Evolutionary conservation across 2,329 filamentous ascomycete genomes (phyloP), one percentile per base, ranked within the genome.

Genomic region (Trichophyton verrucosum): DNA sequence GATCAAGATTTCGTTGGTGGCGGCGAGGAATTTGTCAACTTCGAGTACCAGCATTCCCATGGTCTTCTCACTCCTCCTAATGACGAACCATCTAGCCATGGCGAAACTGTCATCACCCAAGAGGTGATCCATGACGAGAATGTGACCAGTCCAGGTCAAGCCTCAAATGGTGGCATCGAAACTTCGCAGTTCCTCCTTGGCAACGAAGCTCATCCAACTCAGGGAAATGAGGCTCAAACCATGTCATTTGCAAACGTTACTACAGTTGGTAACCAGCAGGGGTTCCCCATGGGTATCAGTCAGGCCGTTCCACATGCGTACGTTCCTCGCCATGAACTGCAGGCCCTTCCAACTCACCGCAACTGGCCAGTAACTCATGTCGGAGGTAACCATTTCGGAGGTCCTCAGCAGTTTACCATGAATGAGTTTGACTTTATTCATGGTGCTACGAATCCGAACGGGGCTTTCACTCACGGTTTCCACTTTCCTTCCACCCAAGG

Each of bases 1-100:
- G 22, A 59, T 3, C 36, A 24, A 4, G 13, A 62, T 30, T 63
- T 60, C 22, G 46, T 62, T 44, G 60, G 57, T 33, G 42, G 17
- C 8, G 60, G 60, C 1, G 62, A 57, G 5, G 49, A 44, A 8
- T 63, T 60, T 17, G 51, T 57, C 13, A 46, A 60, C 11, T 63
- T 60, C 40, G 57, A 58, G n/a, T 51, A 61, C 27, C 33, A 38
- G 33, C 33, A 38, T 13, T 38, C 33, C 56, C n/a, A n/a, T 6
- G 44, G n/a, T 59, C 53, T 22, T 11, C 30, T 11, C 30, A 27
- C 57, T 3, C 22, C 58, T 24, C 47, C 57, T 8, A 24, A 7
- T 13, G 47, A 42, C 49, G 47, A 53, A 13, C 13, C 33, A 20
- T 30, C 24, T 44, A 24, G 36, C 13, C 27, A 27, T 40, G 57